Percentiles rank a stretch among this genome's conserved stretches.
phyloP scores from a whole-genome alignment of 805 yeast genomes.

The Wickerhamomyces chaumierensis region DNA sequence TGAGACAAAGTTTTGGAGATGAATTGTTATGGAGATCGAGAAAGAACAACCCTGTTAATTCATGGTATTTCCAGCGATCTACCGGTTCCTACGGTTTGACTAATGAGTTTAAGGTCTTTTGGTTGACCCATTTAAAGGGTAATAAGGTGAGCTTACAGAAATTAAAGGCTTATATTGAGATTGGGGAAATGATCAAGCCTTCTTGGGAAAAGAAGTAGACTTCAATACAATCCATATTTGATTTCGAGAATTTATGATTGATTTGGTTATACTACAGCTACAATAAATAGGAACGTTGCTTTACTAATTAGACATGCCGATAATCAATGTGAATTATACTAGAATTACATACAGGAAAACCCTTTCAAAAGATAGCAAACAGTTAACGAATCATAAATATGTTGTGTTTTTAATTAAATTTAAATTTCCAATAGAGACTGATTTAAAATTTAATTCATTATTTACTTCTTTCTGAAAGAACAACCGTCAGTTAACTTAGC shows the following conservation, averaged over 20 bases:
- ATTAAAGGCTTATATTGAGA: slow-evolving; percentile 35
- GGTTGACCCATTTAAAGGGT: slow-evolving; percentile 22
- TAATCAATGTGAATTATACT: too few species aligned
- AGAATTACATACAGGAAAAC: too few species aligned
- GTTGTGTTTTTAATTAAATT: neutral
- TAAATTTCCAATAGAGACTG: slow-evolving; percentile 1
- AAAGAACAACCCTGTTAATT: slow-evolving; percentile 79
- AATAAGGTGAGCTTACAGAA: slow-evolving; percentile 20
- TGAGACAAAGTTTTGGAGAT: slow-evolving; percentile 55
- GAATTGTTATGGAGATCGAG: slow-evolving; percentile 81
- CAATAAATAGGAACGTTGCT: too few species aligned
- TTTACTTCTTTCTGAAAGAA: slow-evolving; percentile 98
- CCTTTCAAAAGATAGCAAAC: too few species aligned
- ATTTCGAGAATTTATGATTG: too few species aligned
- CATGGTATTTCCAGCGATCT: slow-evolving; percentile 94
- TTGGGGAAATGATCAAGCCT: slow-evolving; percentile 49
- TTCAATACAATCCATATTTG: too few species aligned
- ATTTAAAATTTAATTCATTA: neutral
- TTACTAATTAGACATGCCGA: too few species aligned
- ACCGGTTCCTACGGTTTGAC: slow-evolving; percentile 48
- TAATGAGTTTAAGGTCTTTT: slow-evolving; percentile 31
- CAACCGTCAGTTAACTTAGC: slow-evolving; percentile 99
- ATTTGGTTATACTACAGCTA: too few species aligned
- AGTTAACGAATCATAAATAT: neutral
- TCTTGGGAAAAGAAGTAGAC: slow-evolving; percentile 33